These are phyloP conservation scores for Sporothrix protearum DNA, from an alignment of 2,329 filamentous ascomycete genomes.

Conservation along the genomic window DNA sequence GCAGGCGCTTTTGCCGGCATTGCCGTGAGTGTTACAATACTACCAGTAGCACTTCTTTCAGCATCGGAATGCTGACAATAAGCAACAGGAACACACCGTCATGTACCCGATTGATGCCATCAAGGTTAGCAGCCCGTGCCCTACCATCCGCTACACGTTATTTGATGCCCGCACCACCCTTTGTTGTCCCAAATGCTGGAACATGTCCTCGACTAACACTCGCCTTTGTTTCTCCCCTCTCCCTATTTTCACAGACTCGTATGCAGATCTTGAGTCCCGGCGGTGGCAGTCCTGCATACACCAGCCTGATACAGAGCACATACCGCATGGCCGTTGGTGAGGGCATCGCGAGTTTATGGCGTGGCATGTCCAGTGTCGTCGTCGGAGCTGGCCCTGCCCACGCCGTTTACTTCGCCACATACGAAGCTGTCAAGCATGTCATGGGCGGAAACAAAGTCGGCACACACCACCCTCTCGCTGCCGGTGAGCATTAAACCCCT, in stretches of 20 bases:
- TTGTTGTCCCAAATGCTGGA: neutral
- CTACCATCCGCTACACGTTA: neutral
- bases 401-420: constrained; percentile 97
- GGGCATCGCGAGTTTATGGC: constrained; percentile 88
- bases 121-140: constrained; percentile 60
- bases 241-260: constrained; percentile 64
- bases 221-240: neutral
- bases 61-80: constrained; percentile 5
- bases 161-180: neutral
- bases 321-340: constrained; percentile 88
- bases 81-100: constrained; percentile 81
- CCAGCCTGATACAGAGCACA: constrained; percentile 85
- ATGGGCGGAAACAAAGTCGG: constrained; percentile 88
- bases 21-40: constrained; percentile 58
- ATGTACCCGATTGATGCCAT: constrained; percentile 99
- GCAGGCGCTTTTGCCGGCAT: constrained; percentile 96
- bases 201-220: neutral
- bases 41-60: neutral
- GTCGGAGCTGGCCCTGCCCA: constrained; percentile 94
- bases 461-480: constrained; percentile 87
- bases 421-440: constrained; percentile 92
- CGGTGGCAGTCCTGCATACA: constrained; percentile 70
- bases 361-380: constrained; percentile 93
- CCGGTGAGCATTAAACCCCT: constrained; percentile 57
- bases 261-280: constrained; percentile 94